Evolutionary conservation across 345 rosid species (phyloP).

Genomic region (Raphanus raphanistrum): DNA sequence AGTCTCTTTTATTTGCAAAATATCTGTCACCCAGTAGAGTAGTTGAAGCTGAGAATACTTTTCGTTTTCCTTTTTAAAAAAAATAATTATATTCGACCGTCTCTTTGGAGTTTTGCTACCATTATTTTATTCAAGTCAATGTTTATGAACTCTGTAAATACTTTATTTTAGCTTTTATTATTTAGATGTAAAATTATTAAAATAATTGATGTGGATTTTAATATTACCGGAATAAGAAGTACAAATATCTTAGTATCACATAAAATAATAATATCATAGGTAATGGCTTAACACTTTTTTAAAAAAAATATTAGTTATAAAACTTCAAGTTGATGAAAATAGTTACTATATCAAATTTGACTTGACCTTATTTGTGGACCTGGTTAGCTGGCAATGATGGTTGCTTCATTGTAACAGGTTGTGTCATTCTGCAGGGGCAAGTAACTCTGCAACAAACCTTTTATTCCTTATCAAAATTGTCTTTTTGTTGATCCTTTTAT

Average conservation of each 20-base stretch:
- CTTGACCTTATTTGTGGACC: constrained; percentile 3
- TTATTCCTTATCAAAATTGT: neutral
- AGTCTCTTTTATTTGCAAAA: neutral
- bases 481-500: neutral
- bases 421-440: constrained; percentile 20
- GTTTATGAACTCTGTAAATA: neutral
- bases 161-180: neutral
- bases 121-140: too few relatives aligned
- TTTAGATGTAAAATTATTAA: neutral
- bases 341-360: neutral
- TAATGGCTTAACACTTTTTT: neutral
- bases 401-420: neutral
- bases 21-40: neutral
- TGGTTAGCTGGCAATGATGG: neutral
- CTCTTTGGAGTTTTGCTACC: neutral
- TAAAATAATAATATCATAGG: neutral
- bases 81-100: neutral
- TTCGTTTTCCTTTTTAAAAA: neutral
- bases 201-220: neutral
- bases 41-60: constrained; percentile 4
- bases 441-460: neutral
- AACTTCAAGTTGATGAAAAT: neutral
- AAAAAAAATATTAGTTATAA: neutral
- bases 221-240: neutral
- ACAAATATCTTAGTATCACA: neutral